phyloP scores from a whole-genome alignment of 441 rosid genomes.

The Dalechampia spathulata region DNA sequence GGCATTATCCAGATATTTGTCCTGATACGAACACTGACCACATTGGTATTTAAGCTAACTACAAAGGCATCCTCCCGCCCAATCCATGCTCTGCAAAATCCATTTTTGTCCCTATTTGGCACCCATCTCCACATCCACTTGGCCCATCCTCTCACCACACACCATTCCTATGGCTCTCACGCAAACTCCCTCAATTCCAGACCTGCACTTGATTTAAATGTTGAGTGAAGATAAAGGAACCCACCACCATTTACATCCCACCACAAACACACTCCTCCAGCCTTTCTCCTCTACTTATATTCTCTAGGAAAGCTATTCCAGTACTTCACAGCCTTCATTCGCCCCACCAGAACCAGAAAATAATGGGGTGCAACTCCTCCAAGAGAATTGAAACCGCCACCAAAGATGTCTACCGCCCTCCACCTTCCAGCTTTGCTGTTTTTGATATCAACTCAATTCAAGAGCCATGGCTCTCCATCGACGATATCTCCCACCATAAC shows the following conservation, averaged over 20 bases:
- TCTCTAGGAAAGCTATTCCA: too few species aligned
- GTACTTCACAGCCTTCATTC: too few species aligned
- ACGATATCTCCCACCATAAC: constrained; percentile 13
- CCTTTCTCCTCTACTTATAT: background rate
- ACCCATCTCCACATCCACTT: constrained; percentile 9
- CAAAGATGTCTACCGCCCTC: constrained; percentile 60
- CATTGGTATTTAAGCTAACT: too few species aligned
- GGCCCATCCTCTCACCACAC: constrained; percentile 20
- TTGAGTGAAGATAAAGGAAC: background rate
- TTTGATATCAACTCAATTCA: constrained; percentile 66
- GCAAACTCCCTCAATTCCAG: background rate
- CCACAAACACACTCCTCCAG: constrained; percentile 2
- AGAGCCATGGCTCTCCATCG: constrained; percentile 69
- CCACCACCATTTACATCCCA: background rate
- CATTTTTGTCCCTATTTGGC: constrained; percentile 1
- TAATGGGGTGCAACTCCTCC: constrained; percentile 74
- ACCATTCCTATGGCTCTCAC: constrained; percentile 15
- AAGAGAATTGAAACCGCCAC: constrained; percentile 48
- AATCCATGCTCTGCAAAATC: constrained; percentile 2
- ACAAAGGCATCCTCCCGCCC: background rate
- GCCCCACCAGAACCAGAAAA: background rate
- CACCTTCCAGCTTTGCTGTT: constrained; percentile 68
- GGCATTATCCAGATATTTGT: too few species aligned
- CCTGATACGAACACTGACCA: too few species aligned
- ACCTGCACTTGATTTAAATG: background rate